phyloP scores from a whole-genome alignment of 108 stramenopile species.

The Discostella stelligeroides region DNA sequence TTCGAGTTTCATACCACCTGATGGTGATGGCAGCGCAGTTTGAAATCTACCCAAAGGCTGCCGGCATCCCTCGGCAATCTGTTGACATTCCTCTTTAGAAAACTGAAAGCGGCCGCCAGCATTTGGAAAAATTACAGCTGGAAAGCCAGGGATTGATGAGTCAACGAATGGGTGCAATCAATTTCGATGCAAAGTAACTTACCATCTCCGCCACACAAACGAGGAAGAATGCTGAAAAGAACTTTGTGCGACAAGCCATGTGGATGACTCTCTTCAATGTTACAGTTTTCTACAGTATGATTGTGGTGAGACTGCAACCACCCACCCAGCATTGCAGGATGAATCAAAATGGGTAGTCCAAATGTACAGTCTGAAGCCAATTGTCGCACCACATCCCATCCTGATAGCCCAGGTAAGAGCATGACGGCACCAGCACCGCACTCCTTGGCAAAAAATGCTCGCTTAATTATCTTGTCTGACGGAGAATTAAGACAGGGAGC shows the following conservation, averaged over 20 bases:
- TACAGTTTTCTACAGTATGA: background rate
- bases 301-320: slow-evolving; percentile 21
- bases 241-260: slow-evolving; percentile 35
- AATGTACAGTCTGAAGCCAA: slow-evolving; percentile 25
- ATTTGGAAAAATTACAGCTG: slow-evolving; percentile 28
- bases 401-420: slow-evolving; percentile 28
- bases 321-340: slow-evolving; percentile 38
- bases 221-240: slow-evolving; percentile 27
- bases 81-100: slow-evolving; percentile 19
- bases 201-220: slow-evolving; percentile 30
- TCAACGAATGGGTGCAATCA: background rate
- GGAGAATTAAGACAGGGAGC: slow-evolving; percentile 41
- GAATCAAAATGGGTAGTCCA: slow-evolving; percentile 26
- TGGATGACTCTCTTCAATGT: slow-evolving; percentile 22
- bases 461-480: slow-evolving; percentile 14
- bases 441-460: slow-evolving; percentile 23
- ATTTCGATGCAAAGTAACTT: background rate
- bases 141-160: background rate
- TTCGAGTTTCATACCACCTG: slow-evolving; percentile 39
- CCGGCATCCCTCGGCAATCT: slow-evolving; percentile 29
- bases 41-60: slow-evolving; percentile 32
- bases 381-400: slow-evolving; percentile 27
- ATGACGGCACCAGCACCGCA: slow-evolving; percentile 36
- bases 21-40: slow-evolving; percentile 21
- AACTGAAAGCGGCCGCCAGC: slow-evolving; percentile 31